Base-by-base conservation (phyloP, 192 early-diverging fungal species). In the Paraglomus brasilianum region DNA sequence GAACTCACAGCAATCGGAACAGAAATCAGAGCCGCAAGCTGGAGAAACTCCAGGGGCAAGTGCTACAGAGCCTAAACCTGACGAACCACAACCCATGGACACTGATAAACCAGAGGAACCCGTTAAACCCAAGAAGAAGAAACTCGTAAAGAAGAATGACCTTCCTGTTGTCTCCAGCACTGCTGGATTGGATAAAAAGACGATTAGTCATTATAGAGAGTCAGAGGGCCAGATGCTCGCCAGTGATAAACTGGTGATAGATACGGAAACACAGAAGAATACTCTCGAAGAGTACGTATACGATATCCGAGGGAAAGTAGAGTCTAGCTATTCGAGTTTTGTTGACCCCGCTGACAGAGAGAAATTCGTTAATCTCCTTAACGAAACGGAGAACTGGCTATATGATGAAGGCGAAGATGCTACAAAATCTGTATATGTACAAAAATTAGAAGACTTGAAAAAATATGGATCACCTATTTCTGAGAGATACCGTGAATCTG, bases 211-310 rank as follows among this genome's bases (percentile, higher is more conserved):
- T 61, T 88, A 90, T 79, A 77, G 83, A 73, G 89, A 92, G 78
- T 71, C 81, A 70, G 96, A 98, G 83, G 85, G 82, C 70, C 83
- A 92, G 72, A 97, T 98, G 96, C 65, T 78, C 47, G 72, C 87
- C 14, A 69, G 83, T 59, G 95, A 98, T 81, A 88, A 89, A 73
- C 87, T 98, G 59, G 92, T 98, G 38, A 83, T 88, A 55, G 95
- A 95, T 66, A 98, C 96, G 19, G 95, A 95, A 76, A 85, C 92
- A 65, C 88, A 86, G 77, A 93, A 94, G 81, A 98, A 98, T 81
- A 85, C 88, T 48, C 87, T 98, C 56, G 96, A 98, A 80, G 96
- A 98, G 83, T 98, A 98, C 82, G 92, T 97, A 36, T 98, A 98
- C 79, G 92, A 97, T 36, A 92, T 89, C 61, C 91, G 96, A 53